phyloP scores from a whole-genome alignment of 768 basidiomycete genomes.

The Antrodiella citrinella region DNA sequence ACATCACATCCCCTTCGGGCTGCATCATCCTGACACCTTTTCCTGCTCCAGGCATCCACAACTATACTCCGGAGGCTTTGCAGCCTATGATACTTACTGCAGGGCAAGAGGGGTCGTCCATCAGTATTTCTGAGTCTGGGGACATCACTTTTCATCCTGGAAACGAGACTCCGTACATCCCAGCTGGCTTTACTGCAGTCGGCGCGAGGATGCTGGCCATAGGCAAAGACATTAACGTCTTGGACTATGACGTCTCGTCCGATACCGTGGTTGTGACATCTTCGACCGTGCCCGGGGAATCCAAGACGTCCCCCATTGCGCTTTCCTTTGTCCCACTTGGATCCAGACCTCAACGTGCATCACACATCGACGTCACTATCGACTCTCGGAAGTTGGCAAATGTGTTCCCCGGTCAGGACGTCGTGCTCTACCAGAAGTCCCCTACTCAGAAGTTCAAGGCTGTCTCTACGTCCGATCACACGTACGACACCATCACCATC shows the following conservation, averaged over 20 bases:
- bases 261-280: slow-evolving; percentile 1
- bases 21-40: slow-evolving; percentile 12
- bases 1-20: slow-evolving; percentile 1
- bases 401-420: background rate
- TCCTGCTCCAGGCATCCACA: slow-evolving; percentile 1
- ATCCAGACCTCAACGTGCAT: background rate
- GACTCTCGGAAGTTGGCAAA: background rate
- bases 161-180: background rate
- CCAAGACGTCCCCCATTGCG: slow-evolving; percentile 1
- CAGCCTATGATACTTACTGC: slow-evolving; percentile 12
- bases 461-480: background rate
- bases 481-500: slow-evolving; percentile 4
- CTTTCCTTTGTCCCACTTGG: slow-evolving; percentile 6
- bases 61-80: background rate
- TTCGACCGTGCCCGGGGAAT: background rate
- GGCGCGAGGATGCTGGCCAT: background rate
- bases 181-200: background rate
- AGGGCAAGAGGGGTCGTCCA: background rate
- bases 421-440: slow-evolving; percentile 1
- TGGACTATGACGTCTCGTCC: background rate
- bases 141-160: background rate
- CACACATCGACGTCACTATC: slow-evolving; percentile 1
- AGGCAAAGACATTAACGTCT: background rate
- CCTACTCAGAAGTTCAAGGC: slow-evolving; percentile 2
- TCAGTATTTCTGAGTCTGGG: background rate